These are phyloP conservation scores for Suillus paluster DNA, from an alignment of 768 basidiomycete species.

Conservation along the genomic window DNA sequence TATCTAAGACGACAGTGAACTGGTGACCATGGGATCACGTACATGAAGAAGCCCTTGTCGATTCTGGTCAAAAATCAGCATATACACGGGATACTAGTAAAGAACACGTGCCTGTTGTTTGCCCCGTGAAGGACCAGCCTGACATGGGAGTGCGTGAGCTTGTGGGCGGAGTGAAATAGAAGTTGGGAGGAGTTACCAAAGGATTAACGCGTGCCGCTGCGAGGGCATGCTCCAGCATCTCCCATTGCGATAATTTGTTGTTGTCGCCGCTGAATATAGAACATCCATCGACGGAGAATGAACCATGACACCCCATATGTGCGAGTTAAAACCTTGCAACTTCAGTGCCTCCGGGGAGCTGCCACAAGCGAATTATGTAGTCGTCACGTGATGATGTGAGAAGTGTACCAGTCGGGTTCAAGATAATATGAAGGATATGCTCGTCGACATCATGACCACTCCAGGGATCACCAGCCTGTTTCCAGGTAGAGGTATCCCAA, in stretches of 20 bases:
- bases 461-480: neutral
- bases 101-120: neutral
- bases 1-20: too few relatives aligned
- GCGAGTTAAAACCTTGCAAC: neutral
- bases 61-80: neutral
- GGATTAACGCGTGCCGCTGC: neutral
- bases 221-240: too few relatives aligned
- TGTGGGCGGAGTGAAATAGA: too few relatives aligned
- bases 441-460: neutral
- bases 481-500: neutral
- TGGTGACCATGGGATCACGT: neutral
- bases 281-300: neutral
- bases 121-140: neutral
- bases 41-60: neutral
- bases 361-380: neutral
- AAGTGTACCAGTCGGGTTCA: neutral
- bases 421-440: neutral
- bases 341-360: neutral
- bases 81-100: too few relatives aligned
- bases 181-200: neutral
- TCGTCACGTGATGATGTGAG: neutral
- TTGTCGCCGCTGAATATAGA: neutral
- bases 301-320: neutral
- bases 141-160: neutral
- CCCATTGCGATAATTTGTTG: too few relatives aligned